Base-by-base conservation (phyloP, 108 stramenopile genomes). In the Cyclotella choctawhatcheeana region DNA sequence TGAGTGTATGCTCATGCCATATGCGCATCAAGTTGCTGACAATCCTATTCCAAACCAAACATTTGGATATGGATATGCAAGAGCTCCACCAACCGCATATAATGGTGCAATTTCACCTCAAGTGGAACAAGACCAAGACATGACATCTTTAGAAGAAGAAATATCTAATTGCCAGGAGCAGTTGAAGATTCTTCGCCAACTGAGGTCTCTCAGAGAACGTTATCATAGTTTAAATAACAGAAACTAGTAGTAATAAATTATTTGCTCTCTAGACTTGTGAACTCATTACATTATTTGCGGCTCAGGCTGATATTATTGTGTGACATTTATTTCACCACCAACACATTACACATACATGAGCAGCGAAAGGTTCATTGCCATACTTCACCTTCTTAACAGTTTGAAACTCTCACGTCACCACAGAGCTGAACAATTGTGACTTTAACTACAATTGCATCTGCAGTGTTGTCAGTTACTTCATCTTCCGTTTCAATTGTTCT, bases 161-260 rank as follows among this genome's bases (percentile, higher is more conserved):
- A 67, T 67, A 24, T 6, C 44, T 2, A 14, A 32, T 1, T 67
- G 65, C n/a, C 51, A 67, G 27, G 50, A 67, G 34, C 65, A 53
- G 18, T 53, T 67, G 33, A 5, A 0, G 1, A 34, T 67, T 53
- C 45, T 67, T 5, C 65, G 35, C 12, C 32, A 31, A 51, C 27
- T 67, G 33, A 67, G 44, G 20, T 8, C 20, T 35, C 33, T 67
- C 40, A 51, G 22, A 27, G 64, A 65, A n/a, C 8, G 47, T 8
- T n/a, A n/a, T 48, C 17, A n/a, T 48, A n/a, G 8, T 10, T n/a
- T 48, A n/a, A n/a, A n/a, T n/a, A n/a, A n/a, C n/a, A n/a, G n/a
- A n/a, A n/a, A n/a, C n/a, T n/a, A n/a, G n/a, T n/a, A n/a, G n/a
- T n/a, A n/a, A n/a, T n/a, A n/a, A n/a, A n/a, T n/a, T n/a, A n/a